Conservation (phyloP, 2,329 filamentous ascomycete genomes). For the Penicillium thymicola region DNA sequence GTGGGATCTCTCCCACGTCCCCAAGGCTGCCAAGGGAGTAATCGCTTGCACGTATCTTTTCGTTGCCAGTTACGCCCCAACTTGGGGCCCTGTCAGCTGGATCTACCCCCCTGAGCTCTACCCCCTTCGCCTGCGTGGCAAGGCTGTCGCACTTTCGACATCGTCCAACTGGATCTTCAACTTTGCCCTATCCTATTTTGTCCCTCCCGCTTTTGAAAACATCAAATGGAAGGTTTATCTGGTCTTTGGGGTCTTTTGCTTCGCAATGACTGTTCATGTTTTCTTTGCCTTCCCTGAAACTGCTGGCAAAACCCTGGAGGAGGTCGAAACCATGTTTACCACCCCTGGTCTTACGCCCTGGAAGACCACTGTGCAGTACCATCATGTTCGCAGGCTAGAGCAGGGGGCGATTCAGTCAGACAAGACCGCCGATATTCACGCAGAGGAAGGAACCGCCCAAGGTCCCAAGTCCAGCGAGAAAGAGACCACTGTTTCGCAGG, state of each 20-base stretch:
- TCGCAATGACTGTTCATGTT: slow-evolving; percentile 64
- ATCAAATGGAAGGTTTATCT: slow-evolving; percentile 63
- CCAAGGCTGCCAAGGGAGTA: slow-evolving; percentile 60
- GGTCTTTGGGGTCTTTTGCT: slow-evolving; percentile 71
- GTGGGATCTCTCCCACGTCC: slow-evolving; percentile 37
- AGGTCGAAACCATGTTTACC: slow-evolving; percentile 70
- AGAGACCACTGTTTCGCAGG: neutral
- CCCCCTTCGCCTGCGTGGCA: slow-evolving; percentile 60
- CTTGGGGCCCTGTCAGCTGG: slow-evolving; percentile 60
- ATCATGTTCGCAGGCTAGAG: slow-evolving; percentile 18
- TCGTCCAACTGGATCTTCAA: slow-evolving; percentile 64
- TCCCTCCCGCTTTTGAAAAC: slow-evolving; percentile 55
- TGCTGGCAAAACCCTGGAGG: slow-evolving; percentile 68
- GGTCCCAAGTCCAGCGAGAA: slow-evolving; percentile 2
- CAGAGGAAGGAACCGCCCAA: slow-evolving; percentile 6
- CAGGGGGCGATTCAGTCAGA: slow-evolving; percentile 13
- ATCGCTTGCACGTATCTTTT: slow-evolving; percentile 72
- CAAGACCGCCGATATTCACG: slow-evolving; percentile 12
- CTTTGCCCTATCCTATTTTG: slow-evolving; percentile 54
- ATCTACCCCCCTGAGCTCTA: slow-evolving; percentile 62
- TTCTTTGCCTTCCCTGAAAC: slow-evolving; percentile 46
- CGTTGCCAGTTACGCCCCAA: slow-evolving; percentile 65
- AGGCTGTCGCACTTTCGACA: slow-evolving; percentile 60
- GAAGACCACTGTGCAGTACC: slow-evolving; percentile 19
- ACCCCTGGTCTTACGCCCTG: slow-evolving; percentile 27